Evolutionary conservation across 2,329 filamentous ascomycete species (phyloP).

Genomic region (Aotearoamyces nothofagi): DNA sequence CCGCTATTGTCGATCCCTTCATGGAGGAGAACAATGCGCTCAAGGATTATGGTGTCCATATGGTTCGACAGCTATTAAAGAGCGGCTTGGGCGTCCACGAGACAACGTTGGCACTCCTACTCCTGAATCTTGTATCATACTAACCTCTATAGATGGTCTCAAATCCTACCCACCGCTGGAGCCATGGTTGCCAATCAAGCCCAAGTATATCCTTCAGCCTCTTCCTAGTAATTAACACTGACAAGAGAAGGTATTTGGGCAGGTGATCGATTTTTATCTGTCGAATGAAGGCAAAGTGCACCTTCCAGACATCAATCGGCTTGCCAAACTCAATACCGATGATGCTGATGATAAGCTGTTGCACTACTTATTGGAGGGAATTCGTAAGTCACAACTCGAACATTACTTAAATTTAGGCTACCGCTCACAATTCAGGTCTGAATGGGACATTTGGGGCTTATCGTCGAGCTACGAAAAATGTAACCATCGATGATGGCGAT

Average conservation of each 20-base stretch:
- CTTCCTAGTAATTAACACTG: background rate
- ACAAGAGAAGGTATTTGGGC: constrained; percentile 35
- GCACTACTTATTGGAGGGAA: constrained; percentile 54
- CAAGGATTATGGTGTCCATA: constrained; percentile 42
- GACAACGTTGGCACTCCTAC: constrained; percentile 55
- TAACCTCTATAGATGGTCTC: too few relatives aligned
- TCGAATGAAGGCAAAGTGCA: constrained; percentile 35
- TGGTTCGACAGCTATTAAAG: constrained; percentile 48
- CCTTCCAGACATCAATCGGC: constrained; percentile 39
- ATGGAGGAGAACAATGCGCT: constrained; percentile 33
- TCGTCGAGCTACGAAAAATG: constrained; percentile 30
- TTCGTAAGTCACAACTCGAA: constrained; percentile 25
- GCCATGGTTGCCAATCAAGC: constrained; percentile 55
- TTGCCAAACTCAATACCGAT: constrained; percentile 37
- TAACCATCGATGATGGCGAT: constrained; percentile 33
- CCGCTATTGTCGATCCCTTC: constrained; percentile 28
- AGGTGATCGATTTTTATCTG: constrained; percentile 57
- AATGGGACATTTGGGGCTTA: constrained; percentile 47
- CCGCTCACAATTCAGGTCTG: too few relatives aligned
- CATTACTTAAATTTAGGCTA: background rate
- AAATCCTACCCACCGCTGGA: constrained; percentile 48
- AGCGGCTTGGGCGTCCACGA: constrained; percentile 43
- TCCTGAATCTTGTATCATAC: too few relatives aligned
- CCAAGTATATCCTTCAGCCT: constrained; percentile 28
- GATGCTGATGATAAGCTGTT: constrained; percentile 46